Evolutionary conservation across 768 basidiomycete species (phyloP).

Genomic region (Tricholoma bakamatsutake): DNA sequence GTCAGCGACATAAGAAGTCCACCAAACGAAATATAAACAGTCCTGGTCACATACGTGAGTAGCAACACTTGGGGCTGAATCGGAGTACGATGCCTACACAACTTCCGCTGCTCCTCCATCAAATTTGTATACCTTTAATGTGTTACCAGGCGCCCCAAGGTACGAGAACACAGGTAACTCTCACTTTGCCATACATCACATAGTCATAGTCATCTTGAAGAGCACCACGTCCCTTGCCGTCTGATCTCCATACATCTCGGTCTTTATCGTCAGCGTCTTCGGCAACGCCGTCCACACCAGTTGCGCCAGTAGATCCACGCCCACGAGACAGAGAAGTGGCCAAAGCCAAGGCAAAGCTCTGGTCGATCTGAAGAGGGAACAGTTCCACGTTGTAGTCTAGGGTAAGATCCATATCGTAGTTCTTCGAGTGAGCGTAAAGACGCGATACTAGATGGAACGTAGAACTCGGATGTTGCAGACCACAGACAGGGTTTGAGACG

Average conservation of each 20-base stretch:
- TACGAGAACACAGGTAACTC: conserved; percentile 9
- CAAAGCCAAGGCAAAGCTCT: conserved; percentile 81
- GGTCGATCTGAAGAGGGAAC: conserved; percentile 61
- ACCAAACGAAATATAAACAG: conserved; percentile 94
- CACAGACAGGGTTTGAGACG: conserved; percentile 16
- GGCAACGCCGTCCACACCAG: conserved; percentile 40
- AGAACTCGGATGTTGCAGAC: conserved; percentile 1
- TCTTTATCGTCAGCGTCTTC: conserved; percentile 67
- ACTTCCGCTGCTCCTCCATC: conserved; percentile 80
- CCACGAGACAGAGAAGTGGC: conserved; percentile 72
- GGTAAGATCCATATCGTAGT: conserved; percentile 88
- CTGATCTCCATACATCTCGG: conserved; percentile 78
- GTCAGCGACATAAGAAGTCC: conserved; percentile 92
- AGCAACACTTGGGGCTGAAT: not conserved
- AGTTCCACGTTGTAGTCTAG: conserved; percentile 94
- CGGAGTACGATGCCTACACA: conserved; percentile 53
- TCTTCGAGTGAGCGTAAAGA: conserved; percentile 83
- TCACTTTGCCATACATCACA: conserved; percentile 97
- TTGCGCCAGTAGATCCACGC: conserved; percentile 35
- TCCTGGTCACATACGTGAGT: conserved; percentile 40
- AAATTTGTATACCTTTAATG: conserved; percentile 85
- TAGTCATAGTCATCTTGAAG: conserved; percentile 97
- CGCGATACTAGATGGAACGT: conserved; percentile 68
- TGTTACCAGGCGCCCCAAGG: not conserved
- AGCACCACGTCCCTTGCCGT: conserved; percentile 72